Base-by-base conservation (phyloP, 768 basidiomycete species). In the Rhodosporidiobolus sp. region DNA sequence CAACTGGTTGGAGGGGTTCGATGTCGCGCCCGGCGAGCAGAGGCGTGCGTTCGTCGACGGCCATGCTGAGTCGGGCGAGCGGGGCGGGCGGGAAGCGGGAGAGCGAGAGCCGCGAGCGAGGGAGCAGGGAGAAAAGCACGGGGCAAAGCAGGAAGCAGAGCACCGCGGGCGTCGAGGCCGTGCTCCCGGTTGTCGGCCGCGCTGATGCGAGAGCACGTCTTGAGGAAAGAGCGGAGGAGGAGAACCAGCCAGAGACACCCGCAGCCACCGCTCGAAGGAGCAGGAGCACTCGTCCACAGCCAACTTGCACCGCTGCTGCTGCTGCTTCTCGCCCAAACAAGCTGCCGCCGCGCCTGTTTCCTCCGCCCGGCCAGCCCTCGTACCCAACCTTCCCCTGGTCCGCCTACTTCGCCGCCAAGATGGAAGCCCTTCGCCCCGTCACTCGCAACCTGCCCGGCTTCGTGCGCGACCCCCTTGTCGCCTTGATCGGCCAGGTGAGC, bases 361-460 rank as follows among this genome's bases (percentile, higher is more conserved):
- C 62, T 0, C 38, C 48, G 1, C 34, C 26, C 16, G 28, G 22
- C 52, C 48, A 48, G 26, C 48, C 34, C 19, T 20, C 30, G 22
- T 54, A 49, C n/a, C 63, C 63, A 6, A 28, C 68, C 43, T 63
- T 63, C 46, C 56, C 61, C 22, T 24, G 63, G 17, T 22, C 19
- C 49, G n/a, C 58, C 30, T 49, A 53, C 28, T 12, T 73, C 45
- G 46, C 63, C 22, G 26, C 22, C 30, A 45, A 49, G 52, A 66
- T 76, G 58, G 58, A 55, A 14, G n/a, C 58, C 19, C 73, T 78
- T 6, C 59, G 67, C 45, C n/a, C 86, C 65, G 86, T 95, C 74
- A 94, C 92, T 34, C 86, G 86, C 77, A 90, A 90, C 80, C 83
- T 96, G n/a, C 93, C 94, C 8, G 88, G 87, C 84, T 88, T 94